Conservation (phyloP, 352 stramenopile species). For the Phytophthora melonis region DNA sequence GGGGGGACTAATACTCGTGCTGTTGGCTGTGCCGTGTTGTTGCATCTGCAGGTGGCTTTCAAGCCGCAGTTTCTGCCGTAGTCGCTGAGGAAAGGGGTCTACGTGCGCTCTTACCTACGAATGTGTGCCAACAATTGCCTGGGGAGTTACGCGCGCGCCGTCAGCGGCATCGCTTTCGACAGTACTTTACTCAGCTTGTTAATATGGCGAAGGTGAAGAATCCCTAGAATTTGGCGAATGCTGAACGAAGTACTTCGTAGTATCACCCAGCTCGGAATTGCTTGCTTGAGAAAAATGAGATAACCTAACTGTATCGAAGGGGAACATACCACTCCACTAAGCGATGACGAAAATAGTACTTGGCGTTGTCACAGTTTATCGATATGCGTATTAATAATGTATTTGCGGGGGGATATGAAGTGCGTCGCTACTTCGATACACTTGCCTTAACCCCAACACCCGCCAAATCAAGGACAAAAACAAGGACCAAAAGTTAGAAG, state of each 20-base stretch:
- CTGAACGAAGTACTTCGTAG: neutral
- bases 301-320: too few species aligned
- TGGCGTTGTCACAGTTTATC: neutral
- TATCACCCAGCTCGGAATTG: neutral
- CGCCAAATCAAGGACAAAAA: too few species aligned
- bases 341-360: neutral
- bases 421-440: too few species aligned
- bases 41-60: constrained; percentile 48
- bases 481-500: too few species aligned
- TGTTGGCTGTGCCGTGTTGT: neutral
- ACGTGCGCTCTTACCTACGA: constrained; percentile 34
- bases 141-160: constrained; percentile 42
- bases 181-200: constrained; percentile 49
- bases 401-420: too few species aligned
- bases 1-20: neutral
- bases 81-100: constrained; percentile 42
- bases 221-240: neutral
- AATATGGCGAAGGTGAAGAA: neutral
- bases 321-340: neutral
- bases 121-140: constrained; percentile 50
- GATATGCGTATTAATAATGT: neutral
- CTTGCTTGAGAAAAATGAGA: too few species aligned
- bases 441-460: too few species aligned
- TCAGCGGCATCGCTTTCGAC: constrained; percentile 69
- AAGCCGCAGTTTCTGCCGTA: constrained; percentile 43